Conservation (phyloP, 1,284 basidiomycete genomes). For the Fistulinella cinereoalba region DNA sequence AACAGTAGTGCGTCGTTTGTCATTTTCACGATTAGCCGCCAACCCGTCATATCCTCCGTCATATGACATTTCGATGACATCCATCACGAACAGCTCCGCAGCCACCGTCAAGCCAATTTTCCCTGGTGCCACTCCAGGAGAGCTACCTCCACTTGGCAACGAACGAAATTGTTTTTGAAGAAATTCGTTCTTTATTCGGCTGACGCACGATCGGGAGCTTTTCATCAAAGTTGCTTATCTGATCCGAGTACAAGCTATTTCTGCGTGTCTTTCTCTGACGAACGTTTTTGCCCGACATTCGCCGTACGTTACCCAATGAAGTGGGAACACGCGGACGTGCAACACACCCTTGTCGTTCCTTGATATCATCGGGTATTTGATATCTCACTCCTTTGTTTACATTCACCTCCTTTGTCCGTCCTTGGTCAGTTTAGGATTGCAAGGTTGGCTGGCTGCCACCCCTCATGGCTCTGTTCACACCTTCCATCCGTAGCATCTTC, state of each 20-base stretch:
- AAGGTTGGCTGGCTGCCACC: too few species aligned
- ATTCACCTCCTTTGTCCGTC: background rate
- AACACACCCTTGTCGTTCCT: conserved; percentile 6
- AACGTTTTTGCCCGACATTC: conserved; percentile 24
- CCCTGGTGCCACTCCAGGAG: conserved; percentile 9
- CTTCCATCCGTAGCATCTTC: conserved; percentile 9
- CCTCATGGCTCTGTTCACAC: background rate
- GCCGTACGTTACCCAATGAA: conserved; percentile 10
- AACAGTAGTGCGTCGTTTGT: conserved; percentile 14
- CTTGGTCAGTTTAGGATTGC: too few species aligned
- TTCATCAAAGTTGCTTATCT: conserved; percentile 25
- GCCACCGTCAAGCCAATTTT: background rate
- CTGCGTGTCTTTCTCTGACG: conserved; percentile 16
- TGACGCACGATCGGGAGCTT: conserved; percentile 16
- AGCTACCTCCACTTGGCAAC: conserved; percentile 21
- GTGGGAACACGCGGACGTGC: conserved; percentile 7
- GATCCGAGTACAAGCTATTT: conserved; percentile 18
- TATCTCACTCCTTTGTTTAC: conserved; percentile 5
- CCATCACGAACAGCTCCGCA: conserved; percentile 5
- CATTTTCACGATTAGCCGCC: background rate
- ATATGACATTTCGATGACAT: conserved; percentile 1
- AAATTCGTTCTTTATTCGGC: conserved; percentile 15
- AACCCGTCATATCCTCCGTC: conserved; percentile 7
- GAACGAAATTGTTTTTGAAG: background rate
- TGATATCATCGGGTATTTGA: conserved; percentile 12